phyloP scores from a whole-genome alignment of 1,284 basidiomycete species.

The Marasmius tenuissimus region DNA sequence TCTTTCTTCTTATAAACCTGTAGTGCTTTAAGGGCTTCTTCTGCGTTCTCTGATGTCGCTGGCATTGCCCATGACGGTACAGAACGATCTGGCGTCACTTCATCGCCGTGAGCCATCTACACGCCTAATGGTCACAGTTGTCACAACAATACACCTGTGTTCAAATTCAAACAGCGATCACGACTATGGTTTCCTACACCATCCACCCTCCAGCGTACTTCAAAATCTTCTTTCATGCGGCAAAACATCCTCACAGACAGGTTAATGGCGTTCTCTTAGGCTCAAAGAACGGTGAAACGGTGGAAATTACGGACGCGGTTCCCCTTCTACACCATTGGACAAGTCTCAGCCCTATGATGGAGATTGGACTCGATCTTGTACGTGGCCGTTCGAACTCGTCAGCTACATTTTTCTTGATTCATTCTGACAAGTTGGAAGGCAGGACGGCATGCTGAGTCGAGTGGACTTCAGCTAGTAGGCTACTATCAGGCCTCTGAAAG shows the following conservation, averaged over 20 bases:
- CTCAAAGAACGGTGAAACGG: constrained; percentile 30
- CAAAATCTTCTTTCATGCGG: constrained; percentile 69
- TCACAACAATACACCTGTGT: background rate
- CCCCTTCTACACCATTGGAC: constrained; percentile 83
- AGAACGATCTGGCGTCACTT: constrained; percentile 30
- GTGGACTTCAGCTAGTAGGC: constrained; percentile 54
- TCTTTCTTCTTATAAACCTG: constrained; percentile 87
- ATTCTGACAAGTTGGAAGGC: constrained; percentile 39
- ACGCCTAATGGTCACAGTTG: background rate
- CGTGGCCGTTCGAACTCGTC: constrained; percentile 20
- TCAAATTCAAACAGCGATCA: background rate
- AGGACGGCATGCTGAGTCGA: constrained; percentile 50
- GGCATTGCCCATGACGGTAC: constrained; percentile 44
- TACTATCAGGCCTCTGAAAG: constrained; percentile 74
- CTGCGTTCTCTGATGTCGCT: constrained; percentile 42
- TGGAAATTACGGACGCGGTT: constrained; percentile 60
- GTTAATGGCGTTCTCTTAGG: constrained; percentile 73
- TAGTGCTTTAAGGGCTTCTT: constrained; percentile 67
- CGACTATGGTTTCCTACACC: constrained; percentile 43
- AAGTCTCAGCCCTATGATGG: constrained; percentile 76
- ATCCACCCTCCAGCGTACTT: constrained; percentile 58
- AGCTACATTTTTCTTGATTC: background rate
- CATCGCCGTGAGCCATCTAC: background rate
- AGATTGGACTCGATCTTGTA: constrained; percentile 74
- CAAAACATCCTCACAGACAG: constrained; percentile 67